These are phyloP conservation scores for Diplodia sapinea DNA, from an alignment of 2,329 filamentous ascomycete species.

Conservation along the genomic window DNA sequence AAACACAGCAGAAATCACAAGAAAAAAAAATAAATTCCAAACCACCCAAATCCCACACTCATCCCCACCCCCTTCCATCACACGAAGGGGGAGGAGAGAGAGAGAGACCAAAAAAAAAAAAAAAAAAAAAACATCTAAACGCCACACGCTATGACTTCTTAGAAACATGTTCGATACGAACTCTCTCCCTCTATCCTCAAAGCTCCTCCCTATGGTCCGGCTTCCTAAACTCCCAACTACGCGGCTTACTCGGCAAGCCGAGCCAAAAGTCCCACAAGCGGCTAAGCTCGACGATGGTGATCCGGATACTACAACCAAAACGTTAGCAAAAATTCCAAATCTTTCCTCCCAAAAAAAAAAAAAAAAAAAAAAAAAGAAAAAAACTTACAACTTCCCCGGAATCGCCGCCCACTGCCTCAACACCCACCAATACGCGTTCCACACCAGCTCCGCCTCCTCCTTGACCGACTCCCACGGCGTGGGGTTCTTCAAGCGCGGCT, in stretches of 20 bases:
- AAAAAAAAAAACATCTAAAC: not conserved
- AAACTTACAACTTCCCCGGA: constrained; percentile 71
- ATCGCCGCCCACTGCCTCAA: constrained; percentile 71
- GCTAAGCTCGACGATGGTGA: constrained; percentile 59
- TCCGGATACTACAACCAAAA: constrained; percentile 52
- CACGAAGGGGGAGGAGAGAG: not conserved
- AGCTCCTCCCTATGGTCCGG: constrained; percentile 15
- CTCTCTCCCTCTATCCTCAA: no score
- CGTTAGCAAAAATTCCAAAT: not conserved
- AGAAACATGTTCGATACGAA: no score
- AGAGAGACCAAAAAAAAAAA: no score
- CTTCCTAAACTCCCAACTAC: constrained; percentile 60
- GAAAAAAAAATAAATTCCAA: not conserved
- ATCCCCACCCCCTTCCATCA: not conserved
- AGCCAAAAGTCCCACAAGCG: constrained; percentile 68
- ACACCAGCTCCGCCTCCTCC: constrained; percentile 69
- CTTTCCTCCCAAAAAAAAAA: not conserved
- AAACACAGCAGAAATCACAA: not conserved
- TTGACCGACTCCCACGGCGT: constrained; percentile 64
- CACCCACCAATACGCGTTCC: constrained; percentile 68
- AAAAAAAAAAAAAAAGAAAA: not conserved
- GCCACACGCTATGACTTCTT: not conserved
- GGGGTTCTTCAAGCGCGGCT: constrained; percentile 48
- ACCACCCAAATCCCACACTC: not conserved
- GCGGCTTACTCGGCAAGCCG: constrained; percentile 63